A percentile compares a stretch with the other conserved stretches of the same genome.
These are phyloP conservation scores for Globisporangium rhizosaccharum DNA, from an alignment of 352 stramenopile species.

Conservation along the genomic window DNA sequence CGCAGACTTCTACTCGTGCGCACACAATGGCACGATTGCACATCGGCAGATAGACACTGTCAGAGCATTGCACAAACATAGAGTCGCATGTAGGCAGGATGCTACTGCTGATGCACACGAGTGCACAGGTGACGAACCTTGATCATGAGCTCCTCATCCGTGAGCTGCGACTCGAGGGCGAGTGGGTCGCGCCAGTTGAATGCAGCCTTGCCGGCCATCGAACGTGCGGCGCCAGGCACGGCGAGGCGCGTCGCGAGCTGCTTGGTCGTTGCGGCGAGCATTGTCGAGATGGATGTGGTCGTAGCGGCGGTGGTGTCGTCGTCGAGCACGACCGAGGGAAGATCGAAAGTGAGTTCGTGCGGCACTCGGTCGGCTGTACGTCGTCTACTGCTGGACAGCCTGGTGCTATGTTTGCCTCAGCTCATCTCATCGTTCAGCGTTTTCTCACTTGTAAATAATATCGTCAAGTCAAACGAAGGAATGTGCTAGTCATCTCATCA, in stretches of 20 bases:
- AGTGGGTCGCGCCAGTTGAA: conserved; percentile 86
- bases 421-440: too few relatives aligned
- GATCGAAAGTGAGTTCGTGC: background rate
- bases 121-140: conserved; percentile 32
- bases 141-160: conserved; percentile 90
- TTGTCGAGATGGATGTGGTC: conserved; percentile 1
- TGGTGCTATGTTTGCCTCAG: too few relatives aligned
- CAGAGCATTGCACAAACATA: background rate
- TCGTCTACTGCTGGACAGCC: too few relatives aligned
- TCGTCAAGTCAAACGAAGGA: too few relatives aligned
- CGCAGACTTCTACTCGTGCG: conserved; percentile 74
- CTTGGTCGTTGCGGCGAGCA: conserved; percentile 23
- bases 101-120: background rate
- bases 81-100: background rate
- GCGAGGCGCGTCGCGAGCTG: conserved; percentile 20
- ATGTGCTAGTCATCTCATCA: too few relatives aligned
- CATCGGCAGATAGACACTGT: background rate
- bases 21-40: background rate
- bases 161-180: conserved; percentile 68
- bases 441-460: too few relatives aligned
- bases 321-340: too few relatives aligned
- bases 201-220: conserved; percentile 40
- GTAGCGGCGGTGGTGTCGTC: background rate
- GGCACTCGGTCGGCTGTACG: too few relatives aligned
- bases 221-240: conserved; percentile 21